Conservation (phyloP, 768 basidiomycete species). For the Holtermanniella nyarrowii region DNA sequence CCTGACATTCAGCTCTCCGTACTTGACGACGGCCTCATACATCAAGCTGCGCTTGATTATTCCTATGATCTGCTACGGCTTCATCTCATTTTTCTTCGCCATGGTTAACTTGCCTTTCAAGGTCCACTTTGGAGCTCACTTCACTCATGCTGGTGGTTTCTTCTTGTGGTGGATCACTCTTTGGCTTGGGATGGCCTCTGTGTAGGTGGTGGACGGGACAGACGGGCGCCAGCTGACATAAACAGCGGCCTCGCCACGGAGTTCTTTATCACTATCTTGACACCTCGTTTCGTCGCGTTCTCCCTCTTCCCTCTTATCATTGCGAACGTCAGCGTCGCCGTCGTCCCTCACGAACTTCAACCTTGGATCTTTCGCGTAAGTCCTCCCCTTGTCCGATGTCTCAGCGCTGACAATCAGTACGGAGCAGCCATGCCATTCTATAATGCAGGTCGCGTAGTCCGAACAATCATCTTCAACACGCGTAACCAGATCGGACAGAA, state of each 20-base stretch:
- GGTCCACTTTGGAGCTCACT: conserved; percentile 44
- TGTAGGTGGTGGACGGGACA: conserved; percentile 10
- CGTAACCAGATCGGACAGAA: conserved; percentile 36
- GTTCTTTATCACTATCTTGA: conserved; percentile 40
- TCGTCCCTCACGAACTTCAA: conserved; percentile 37
- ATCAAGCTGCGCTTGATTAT: conserved; percentile 40
- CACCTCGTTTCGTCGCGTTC: conserved; percentile 40
- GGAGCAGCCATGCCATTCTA: conserved; percentile 39
- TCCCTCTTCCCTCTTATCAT: conserved; percentile 38
- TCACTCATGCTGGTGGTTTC: conserved; percentile 39
- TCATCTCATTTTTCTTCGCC: conserved; percentile 44
- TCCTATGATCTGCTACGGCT: conserved; percentile 42
- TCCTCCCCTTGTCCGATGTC: background rate
- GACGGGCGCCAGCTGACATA: background rate
- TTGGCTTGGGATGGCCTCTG: conserved; percentile 37
- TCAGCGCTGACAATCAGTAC: conserved; percentile 8
- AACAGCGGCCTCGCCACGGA: conserved; percentile 36
- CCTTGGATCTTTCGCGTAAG: conserved; percentile 32
- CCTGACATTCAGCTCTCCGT: conserved; percentile 39
- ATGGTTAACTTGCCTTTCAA: conserved; percentile 46
- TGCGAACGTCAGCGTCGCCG: conserved; percentile 28
- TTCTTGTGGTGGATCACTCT: conserved; percentile 42
- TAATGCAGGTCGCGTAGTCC: conserved; percentile 26
- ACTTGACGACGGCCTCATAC: conserved; percentile 41
- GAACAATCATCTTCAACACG: conserved; percentile 41